These are phyloP conservation scores for Solanum peruvianum DNA, from an alignment of 257 asterid genomes.

Conservation along the genomic window DNA sequence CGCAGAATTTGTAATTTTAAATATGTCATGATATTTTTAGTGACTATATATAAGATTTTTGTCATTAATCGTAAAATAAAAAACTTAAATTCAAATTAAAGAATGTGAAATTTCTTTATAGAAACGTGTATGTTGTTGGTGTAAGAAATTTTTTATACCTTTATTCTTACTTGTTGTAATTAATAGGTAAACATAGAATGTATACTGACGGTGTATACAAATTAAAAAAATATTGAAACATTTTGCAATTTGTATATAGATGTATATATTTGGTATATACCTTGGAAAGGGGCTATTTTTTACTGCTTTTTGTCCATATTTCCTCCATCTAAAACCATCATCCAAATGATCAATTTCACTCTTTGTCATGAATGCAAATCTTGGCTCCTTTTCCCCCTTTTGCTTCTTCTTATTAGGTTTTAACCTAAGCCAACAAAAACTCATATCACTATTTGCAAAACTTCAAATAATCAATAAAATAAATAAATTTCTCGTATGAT, in stretches of 20 bases:
- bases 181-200: not conserved
- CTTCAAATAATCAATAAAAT: not conserved
- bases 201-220: too few relatives aligned
- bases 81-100: too few relatives aligned
- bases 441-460: not conserved
- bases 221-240: not conserved
- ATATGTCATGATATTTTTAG: not conserved
- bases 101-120: not conserved
- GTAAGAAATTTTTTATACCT: too few relatives aligned
- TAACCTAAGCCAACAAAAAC: slow-evolving; percentile 23
- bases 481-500: not conserved
- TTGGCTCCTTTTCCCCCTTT: slow-evolving; percentile 62
- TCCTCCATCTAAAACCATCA: slow-evolving; percentile 95
- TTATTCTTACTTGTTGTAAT: not conserved
- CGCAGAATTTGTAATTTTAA: not conserved
- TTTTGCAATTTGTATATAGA: not conserved
- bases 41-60: not conserved
- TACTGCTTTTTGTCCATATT: slow-evolving; percentile 96
- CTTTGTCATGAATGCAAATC: slow-evolving; percentile 97
- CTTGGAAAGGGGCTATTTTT: slow-evolving; percentile 93
- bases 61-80: not conserved
- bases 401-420: slow-evolving; percentile 61
- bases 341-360: slow-evolving; percentile 81
- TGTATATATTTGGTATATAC: slow-evolving; percentile 2
- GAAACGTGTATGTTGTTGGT: too few relatives aligned